Evolutionary conservation across 2,329 filamentous ascomycete genomes (phyloP).

Genomic region (Blastomyces emzantsi): DNA sequence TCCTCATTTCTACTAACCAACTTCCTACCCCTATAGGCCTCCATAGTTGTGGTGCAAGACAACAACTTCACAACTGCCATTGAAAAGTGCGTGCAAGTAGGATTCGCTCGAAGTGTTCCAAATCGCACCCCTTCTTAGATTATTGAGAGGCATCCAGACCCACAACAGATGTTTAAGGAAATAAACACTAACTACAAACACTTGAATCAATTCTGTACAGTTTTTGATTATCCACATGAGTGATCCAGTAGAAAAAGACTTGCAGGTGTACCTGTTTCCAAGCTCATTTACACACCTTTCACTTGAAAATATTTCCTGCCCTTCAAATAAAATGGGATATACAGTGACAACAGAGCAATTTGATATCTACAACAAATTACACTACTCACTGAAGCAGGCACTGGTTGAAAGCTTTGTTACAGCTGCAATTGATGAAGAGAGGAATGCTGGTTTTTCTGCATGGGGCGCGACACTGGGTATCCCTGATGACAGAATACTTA

Average conservation of each 20-base stretch:
- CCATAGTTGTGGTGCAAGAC: constrained; percentile 21
- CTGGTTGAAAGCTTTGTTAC: constrained; percentile 23
- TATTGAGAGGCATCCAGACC: constrained; percentile 10
- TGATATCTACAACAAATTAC: constrained; percentile 16
- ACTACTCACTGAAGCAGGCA: constrained; percentile 16
- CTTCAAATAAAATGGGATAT: background rate
- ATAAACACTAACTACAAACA: constrained; percentile 21
- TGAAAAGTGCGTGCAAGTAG: constrained; percentile 18
- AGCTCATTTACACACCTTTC: constrained; percentile 16
- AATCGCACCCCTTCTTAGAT: constrained; percentile 18
- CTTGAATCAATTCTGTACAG: constrained; percentile 20
- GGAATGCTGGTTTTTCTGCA: constrained; percentile 14
- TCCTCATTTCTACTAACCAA: constrained; percentile 12
- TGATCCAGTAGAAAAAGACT: constrained; percentile 11
- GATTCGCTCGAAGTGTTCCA: constrained; percentile 18
- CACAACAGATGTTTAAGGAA: constrained; percentile 15
- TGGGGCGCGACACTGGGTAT: constrained; percentile 21
- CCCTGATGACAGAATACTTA: constrained; percentile 22
- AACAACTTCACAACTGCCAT: constrained; percentile 17
- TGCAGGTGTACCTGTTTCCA: constrained; percentile 16
- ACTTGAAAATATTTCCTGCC: background rate
- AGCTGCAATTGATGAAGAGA: constrained; percentile 21
- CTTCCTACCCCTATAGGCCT: constrained; percentile 9
- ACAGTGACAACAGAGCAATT: constrained; percentile 11
- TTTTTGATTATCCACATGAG: constrained; percentile 20